These are phyloP conservation scores for Mycena capillaripes DNA, from an alignment of 768 basidiomycete genomes.

Conservation along the genomic window DNA sequence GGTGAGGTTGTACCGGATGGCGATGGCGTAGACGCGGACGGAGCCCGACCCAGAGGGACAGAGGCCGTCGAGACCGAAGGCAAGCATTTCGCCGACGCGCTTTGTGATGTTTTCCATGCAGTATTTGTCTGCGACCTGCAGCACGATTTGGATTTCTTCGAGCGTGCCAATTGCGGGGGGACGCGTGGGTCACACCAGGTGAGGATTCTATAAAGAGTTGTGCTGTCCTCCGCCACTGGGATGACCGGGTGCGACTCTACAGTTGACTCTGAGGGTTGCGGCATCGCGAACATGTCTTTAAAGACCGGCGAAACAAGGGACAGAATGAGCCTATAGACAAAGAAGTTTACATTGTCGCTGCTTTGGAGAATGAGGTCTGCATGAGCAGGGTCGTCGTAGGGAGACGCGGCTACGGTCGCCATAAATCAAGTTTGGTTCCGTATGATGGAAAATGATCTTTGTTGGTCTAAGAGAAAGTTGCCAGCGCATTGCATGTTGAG, in stretches of 20 bases:
- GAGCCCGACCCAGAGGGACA: conserved; percentile 47
- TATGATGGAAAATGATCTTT: background rate
- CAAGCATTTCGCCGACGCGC: conserved; percentile 45
- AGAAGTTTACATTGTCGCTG: conserved; percentile 42
- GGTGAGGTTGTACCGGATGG: conserved; percentile 51
- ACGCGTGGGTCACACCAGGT: conserved; percentile 54
- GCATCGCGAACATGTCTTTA: conserved; percentile 43
- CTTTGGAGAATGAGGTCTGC: conserved; percentile 27
- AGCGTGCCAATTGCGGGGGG: conserved; percentile 48
- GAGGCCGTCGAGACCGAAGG: conserved; percentile 18
- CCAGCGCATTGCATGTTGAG: background rate
- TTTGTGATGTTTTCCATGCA: conserved; percentile 50
- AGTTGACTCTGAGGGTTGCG: conserved; percentile 20
- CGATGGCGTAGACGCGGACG: conserved; percentile 55
- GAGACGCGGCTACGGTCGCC: background rate
- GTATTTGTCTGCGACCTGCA: conserved; percentile 56
- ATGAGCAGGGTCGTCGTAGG: conserved; percentile 12
- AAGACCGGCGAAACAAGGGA: conserved; percentile 44
- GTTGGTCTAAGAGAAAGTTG: background rate
- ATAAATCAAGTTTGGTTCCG: background rate
- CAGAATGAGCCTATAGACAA: conserved; percentile 39
- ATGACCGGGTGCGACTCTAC: conserved; percentile 37
- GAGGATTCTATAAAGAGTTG: conserved; percentile 49
- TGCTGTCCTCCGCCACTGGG: conserved; percentile 46
- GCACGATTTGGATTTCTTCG: conserved; percentile 49